Conservation (phyloP, 768 basidiomycete species). For the Megacollybia marginata region DNA sequence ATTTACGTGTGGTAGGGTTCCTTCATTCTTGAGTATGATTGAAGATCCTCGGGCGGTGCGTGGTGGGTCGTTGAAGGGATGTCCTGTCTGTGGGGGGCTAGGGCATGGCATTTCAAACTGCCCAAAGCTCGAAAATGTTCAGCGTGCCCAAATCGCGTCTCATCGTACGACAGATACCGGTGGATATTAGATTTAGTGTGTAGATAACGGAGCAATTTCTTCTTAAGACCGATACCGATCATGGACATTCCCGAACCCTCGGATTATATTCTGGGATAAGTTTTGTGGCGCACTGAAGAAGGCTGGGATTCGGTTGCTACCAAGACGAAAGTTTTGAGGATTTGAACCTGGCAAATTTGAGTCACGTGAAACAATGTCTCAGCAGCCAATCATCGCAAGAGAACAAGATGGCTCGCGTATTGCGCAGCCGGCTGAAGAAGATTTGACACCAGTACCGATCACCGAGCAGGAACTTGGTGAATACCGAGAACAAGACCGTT, state of each 20-base stretch:
- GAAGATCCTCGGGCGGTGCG: slow-evolving; percentile 85
- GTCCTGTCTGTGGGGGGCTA: slow-evolving; percentile 96
- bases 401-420: too few relatives aligned
- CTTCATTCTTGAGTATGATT: slow-evolving; percentile 82
- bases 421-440: too few relatives aligned
- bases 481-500: slow-evolving; percentile 92
- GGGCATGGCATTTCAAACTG: slow-evolving; percentile 94
- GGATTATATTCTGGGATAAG: too few relatives aligned
- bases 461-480: slow-evolving; percentile 93
- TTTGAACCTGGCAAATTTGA: too few relatives aligned
- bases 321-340: too few relatives aligned
- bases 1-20: slow-evolving; percentile 53
- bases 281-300: too few relatives aligned
- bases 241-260: too few relatives aligned
- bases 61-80: slow-evolving; percentile 76
- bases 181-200: slow-evolving; percentile 35
- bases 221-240: too few relatives aligned
- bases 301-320: too few relatives aligned
- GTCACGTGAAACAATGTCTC: not conserved
- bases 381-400: too few relatives aligned
- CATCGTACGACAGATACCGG: slow-evolving; percentile 66
- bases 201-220: too few relatives aligned
- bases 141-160: slow-evolving; percentile 84
- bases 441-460: slow-evolving; percentile 38
- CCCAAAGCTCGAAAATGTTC: slow-evolving; percentile 92